Base-by-base conservation (phyloP, 2,329 filamentous ascomycete species). In the Onygena corvina region DNA sequence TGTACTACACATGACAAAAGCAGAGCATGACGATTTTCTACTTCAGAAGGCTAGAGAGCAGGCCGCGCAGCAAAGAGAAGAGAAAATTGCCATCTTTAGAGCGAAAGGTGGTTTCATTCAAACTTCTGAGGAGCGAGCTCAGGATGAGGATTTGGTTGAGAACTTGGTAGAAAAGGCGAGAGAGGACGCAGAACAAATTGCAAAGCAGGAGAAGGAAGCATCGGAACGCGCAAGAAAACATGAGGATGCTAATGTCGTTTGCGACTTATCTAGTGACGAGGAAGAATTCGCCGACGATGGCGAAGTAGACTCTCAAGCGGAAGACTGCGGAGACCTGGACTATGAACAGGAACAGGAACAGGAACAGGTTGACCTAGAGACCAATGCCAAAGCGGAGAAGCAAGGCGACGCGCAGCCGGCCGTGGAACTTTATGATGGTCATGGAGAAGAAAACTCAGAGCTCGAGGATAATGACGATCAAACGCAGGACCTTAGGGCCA, bases 131-230 rank as follows among this genome's bases (percentile, higher is more conserved):
- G 89, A 98, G 64, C 80, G 86, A 16, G 84, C 89, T 60, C 78
- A 79, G 29, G 84, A 94, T 62, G 79, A 87, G 64, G 80, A 84
- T 50, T 80, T 89, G 52, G 80, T 94, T 9, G 92, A 96, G 58
- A 84, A 95, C 59, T 76, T 96, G 52, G 78, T 96, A 21, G 83
- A 90, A 44, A 88, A 83, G 59, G 90, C 89, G 16, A 76, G 88
- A 50, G 75, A 80, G 53, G 86, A 96, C 61, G 89, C 83, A 1
- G 77, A 84, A 38, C 81, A 84, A 56, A 81, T 96, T 46, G 83
- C 82, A 66, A 79, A 83, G 58, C 73, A 80, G 45, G 92, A 98
- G 67, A 80, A 80, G 54, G 82, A 77, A 23, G 80, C 79, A 38
- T 80, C 79, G 0, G 90, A 85, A 67, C 79, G 80, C 60, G 75